Evolutionary conservation across 192 early-diverging fungal species (phyloP), one percentile per base, ranked within the genome.

Genomic region (Coemansia sp.): DNA sequence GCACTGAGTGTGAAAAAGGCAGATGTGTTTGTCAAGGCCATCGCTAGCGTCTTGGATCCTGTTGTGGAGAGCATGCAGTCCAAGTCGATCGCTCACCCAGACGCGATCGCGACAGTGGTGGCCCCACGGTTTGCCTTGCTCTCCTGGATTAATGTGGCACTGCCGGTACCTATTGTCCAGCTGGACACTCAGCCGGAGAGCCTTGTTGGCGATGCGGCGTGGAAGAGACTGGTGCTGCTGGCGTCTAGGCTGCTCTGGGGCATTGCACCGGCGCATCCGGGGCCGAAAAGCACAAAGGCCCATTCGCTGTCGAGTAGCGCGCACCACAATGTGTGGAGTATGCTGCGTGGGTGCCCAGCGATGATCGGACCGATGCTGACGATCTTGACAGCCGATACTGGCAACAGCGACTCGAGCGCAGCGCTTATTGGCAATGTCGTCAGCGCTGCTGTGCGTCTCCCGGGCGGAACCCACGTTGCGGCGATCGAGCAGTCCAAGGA

Each of bases 361-460:
- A 35, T 68, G n/a, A 56, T 66, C 8, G 60, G 12, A 21, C 67
- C 75, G 37, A 85, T 80, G 56, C 56, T 91, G 21, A 60, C 73
- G 5, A 56, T 76, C 19, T 62, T 87, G 57, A 72, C 71, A 27
- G 50, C 58, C 1, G 79, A 67, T 33, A 50, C 72, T n/a, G 57
- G 62, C 27, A 63, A 73, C n/a, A 65, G 65, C 2, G 82, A 76
- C 40, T 70, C 81, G 44, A 62, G 72, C 8, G 71, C 83, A 18
- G 83, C 85, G 44, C 62, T 92, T 26, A 58, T 91, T 17, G 87
- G 88, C 29, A 87, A 82, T 18, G 67, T 88, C 17, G 57, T 89
- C 27, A 85, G 86, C 52, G 61, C 74, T 3, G 80, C 86, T 21
- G 58, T 84, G 57, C 84, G 78, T 19, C 55, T 87, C 35, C 76